phyloP scores from a whole-genome alignment of 768 basidiomycete genomes.

The Lenzites betulinus region DNA sequence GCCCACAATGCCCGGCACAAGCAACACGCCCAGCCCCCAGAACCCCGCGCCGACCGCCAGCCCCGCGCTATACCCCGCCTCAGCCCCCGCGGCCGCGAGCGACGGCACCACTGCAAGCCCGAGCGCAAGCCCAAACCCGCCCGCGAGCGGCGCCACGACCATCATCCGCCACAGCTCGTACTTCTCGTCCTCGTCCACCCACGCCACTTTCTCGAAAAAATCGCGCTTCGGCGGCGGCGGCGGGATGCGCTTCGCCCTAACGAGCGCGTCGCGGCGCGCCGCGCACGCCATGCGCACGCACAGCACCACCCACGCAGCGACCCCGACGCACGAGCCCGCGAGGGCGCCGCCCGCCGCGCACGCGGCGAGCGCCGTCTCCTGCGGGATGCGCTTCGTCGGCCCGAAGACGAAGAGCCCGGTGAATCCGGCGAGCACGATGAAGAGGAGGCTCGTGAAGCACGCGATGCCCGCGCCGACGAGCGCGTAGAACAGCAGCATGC shows the following conservation, averaged over 20 bases:
- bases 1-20: not conserved
- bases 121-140: constrained; percentile 2
- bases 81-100: not conserved
- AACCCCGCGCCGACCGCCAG: constrained; percentile 1
- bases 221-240: not conserved
- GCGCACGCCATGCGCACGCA: not conserved
- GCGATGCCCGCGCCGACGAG: not conserved
- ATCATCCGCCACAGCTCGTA: not conserved
- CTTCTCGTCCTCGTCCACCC: not conserved
- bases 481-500: not conserved
- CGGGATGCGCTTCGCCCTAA: not conserved
- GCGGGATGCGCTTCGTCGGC: not conserved
- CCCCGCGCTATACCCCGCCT: not conserved
- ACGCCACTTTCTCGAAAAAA: no score
- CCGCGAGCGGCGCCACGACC: not conserved
- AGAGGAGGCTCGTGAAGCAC: not conserved
- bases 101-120: constrained; percentile 8
- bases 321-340: not conserved
- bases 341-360: not conserved
- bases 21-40: constrained; percentile 7
- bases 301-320: not conserved
- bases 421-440: not conserved
- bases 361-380: not conserved
- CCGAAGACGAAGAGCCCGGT: not conserved
- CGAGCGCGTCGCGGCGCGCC: not conserved